Evolutionary conservation across 306 rosid species (phyloP), one percentile per base, ranked within the genome.

Genomic region (Dryas octopetala): DNA sequence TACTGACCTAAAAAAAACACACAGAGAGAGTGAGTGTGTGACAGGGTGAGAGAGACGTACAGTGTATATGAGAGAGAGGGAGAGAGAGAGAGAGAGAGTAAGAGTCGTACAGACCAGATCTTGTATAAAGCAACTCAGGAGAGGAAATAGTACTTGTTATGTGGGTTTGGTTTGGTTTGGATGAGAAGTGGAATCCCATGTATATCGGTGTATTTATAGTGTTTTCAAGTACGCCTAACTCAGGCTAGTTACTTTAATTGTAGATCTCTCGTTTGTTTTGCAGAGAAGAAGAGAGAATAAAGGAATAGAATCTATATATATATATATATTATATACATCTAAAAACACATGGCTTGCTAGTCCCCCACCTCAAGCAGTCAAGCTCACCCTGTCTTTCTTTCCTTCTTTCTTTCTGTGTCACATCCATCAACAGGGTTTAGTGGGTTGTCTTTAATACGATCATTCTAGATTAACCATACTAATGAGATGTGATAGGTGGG

Each of bases 151-250:
- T 12, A 9, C 57, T 72, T 13, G 23, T 44, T 6, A 55, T 57
- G 26, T 54, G n/a, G 51, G 11, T 69, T 55, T 43, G 38, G 38
- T 32, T 32, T 23, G 23, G 23, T 23, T 23, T 32, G 38, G 38
- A 32, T 32, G 38, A 32, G 17, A 11, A 44, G 12, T 71, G 14
- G 53, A 40, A 43, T 71, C 44, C 45, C 19, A 2, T 23, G 38
- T 10, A 64, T 43, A 19, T 44, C 6, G 76, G 4, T 54, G 0
- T 59, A 73, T 73, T 59, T 73, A 73, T 73, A 73, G 48, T 73
- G 68, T 45, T 60, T 62, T 73, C 38, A 46, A 2, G 47, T 16
- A 45, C 65, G 50, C 38, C 23, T 23, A 32, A 32, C 38, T 32
- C 49, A 14, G 6, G 7, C 47, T 16, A 43, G 68, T 15, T 43